Percentiles rank a stretch among this genome's conserved stretches.
phyloP scores from a whole-genome alignment of 768 basidiomycete species.

The Hypsizygus marmoreus region DNA sequence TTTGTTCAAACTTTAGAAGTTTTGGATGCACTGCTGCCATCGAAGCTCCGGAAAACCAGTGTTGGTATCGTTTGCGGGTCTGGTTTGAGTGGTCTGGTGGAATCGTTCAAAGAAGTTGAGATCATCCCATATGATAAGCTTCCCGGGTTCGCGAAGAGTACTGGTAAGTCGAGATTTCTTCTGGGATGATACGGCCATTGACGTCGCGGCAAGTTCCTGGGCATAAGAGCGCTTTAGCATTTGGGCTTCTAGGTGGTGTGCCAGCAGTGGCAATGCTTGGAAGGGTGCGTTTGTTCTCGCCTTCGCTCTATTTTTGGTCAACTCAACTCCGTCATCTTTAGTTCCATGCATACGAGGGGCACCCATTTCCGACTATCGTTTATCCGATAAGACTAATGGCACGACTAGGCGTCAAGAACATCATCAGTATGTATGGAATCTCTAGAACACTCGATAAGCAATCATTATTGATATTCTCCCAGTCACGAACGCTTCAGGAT shows the following conservation, averaged over 20 bases:
- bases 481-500: slow-evolving; percentile 92
- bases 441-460: neutral
- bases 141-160: slow-evolving; percentile 75
- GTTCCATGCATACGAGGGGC: slow-evolving; percentile 90
- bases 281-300: slow-evolving; percentile 48
- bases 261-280: slow-evolving; percentile 92
- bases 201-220: slow-evolving; percentile 60
- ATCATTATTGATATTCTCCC: neutral
- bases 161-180: slow-evolving; percentile 52
- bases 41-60: slow-evolving; percentile 45
- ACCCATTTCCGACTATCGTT: slow-evolving; percentile 64
- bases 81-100: slow-evolving; percentile 76
- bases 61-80: slow-evolving; percentile 89
- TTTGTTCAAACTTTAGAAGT: slow-evolving; percentile 32
- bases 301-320: neutral
- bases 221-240: slow-evolving; percentile 78
- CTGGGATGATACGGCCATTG: neutral
- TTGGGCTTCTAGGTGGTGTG: slow-evolving; percentile 77
- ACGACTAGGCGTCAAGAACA: slow-evolving; percentile 67
- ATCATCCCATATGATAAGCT: slow-evolving; percentile 67
- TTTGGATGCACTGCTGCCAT: slow-evolving; percentile 35
- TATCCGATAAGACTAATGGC: slow-evolving; percentile 84
- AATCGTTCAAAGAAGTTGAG: slow-evolving; percentile 55
- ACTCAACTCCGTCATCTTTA: slow-evolving; percentile 35
- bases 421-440: slow-evolving; percentile 62